Base-by-base conservation (phyloP, 306 rosid species). In the Acacia acuminata region DNA sequence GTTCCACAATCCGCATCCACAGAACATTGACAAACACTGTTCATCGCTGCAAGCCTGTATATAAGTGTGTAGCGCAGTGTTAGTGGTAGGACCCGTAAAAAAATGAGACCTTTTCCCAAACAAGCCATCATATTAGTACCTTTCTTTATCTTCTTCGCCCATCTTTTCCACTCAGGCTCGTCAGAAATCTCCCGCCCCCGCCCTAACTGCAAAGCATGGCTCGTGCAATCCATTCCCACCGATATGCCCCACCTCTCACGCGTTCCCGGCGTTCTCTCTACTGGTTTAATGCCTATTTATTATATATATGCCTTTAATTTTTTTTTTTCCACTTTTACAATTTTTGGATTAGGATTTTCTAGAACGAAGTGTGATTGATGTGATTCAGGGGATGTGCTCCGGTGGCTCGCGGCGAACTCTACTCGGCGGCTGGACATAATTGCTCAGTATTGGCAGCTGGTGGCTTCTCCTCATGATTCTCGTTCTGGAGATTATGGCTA, bases 221-320 rank as follows among this genome's bases (percentile, higher is more conserved):
- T 94, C 42, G 98, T 93, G 42, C 98, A 93, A 82, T 94, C 98
- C 64, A 89, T 91, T 70, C 98, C 98, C 75, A 92, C 98, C 83
- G 90, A 91, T 71, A 89, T 91, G 97, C 97, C 94, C 16, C 81
- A 83, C 65, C 94, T 93, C 75, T 65, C 73, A 27, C 97, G 50
- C 27, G 89, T 94, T 84, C 86, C 91, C 0, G 97, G 97, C 40
- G 90, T 90, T 83, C 97, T 94, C 81, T 89, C 94, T 17, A 90
- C 97, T 9, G 92, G 97, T 89, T 73, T 4, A 32, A 22, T 45
- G 3, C 53, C 51, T 43, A 24, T 71, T 70, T 42, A 44, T 44
- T 44, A 38, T 44, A 6, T 43, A 42, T 12, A n/a, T 22, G 36
- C 53, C 34, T 2, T 36, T 68, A 1, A 0, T 30, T 1, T 67